Conservation (phyloP, 2,329 filamentous ascomycete genomes). For the Aspergillus arachidicola region DNA sequence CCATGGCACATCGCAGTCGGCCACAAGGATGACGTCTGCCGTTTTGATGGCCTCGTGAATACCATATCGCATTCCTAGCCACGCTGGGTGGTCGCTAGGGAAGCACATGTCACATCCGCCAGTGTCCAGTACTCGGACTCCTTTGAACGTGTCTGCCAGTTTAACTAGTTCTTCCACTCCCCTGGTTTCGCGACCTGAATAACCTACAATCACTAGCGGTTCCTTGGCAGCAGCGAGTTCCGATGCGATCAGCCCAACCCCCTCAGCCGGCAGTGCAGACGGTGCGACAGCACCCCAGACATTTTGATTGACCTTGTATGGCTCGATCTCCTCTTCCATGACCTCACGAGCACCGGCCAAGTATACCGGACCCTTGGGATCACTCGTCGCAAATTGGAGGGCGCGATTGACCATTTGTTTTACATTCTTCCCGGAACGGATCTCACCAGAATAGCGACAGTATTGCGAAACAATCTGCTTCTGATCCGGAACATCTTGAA, state of each 20-base stretch:
- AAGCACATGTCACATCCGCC: slow-evolving; percentile 58
- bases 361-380: slow-evolving; percentile 79
- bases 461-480: slow-evolving; percentile 81
- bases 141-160: slow-evolving; percentile 51
- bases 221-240: slow-evolving; percentile 51
- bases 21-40: slow-evolving; percentile 80
- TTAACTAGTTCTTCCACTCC: slow-evolving; percentile 49
- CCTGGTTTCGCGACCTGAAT: slow-evolving; percentile 50
- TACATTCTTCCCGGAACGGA: slow-evolving; percentile 81
- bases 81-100: slow-evolving; percentile 54
- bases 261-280: slow-evolving; percentile 59
- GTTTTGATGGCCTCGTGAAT: slow-evolving; percentile 71
- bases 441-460: slow-evolving; percentile 79
- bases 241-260: slow-evolving; percentile 46
- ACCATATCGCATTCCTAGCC: slow-evolving; percentile 73
- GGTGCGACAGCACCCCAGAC: slow-evolving; percentile 73
- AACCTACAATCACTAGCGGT: slow-evolving; percentile 55
- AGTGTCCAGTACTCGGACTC: slow-evolving; percentile 55
- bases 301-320: slow-evolving; percentile 68
- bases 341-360: slow-evolving; percentile 76
- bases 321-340: slow-evolving; percentile 81
- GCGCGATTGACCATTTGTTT: slow-evolving; percentile 89
- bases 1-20: slow-evolving; percentile 93
- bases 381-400: slow-evolving; percentile 76
- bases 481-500: slow-evolving; percentile 81